A percentile compares a stretch with the other conserved stretches of the same genome.
Conservation (phyloP, 2,329 filamentous ascomycete species). For the Sclerotinia subarctica region DNA sequence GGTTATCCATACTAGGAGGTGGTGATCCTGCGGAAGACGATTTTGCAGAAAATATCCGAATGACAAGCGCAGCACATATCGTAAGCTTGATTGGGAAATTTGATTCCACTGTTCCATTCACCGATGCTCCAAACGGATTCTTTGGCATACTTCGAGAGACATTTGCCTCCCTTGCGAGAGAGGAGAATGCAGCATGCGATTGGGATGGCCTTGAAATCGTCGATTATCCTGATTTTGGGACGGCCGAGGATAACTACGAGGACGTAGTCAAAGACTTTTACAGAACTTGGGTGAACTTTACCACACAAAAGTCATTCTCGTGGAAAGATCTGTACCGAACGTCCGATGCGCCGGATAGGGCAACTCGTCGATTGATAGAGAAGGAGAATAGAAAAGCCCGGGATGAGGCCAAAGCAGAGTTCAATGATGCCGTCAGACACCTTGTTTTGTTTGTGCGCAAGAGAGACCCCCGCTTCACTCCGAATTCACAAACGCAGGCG, state of each 20-base stretch:
- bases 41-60: constrained; percentile 65
- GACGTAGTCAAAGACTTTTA: constrained; percentile 78
- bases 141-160: constrained; percentile 74
- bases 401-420: constrained; percentile 79
- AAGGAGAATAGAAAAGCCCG: constrained; percentile 87
- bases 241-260: constrained; percentile 72
- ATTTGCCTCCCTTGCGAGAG: constrained; percentile 75
- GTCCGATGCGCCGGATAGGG: constrained; percentile 82
- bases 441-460: constrained; percentile 87
- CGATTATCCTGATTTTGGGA: constrained; percentile 81
- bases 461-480: constrained; percentile 79
- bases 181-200: constrained; percentile 73
- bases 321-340: constrained; percentile 87
- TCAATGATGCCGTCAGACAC: constrained; percentile 87
- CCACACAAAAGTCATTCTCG: constrained; percentile 78
- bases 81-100: constrained; percentile 76
- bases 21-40: constrained; percentile 44
- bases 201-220: constrained; percentile 59
- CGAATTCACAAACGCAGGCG: constrained; percentile 72
- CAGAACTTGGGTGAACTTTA: constrained; percentile 72
- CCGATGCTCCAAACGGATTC: constrained; percentile 78
- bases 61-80: constrained; percentile 80
- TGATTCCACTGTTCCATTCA: constrained; percentile 72
- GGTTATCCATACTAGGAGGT: constrained; percentile 70
- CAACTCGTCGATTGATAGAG: constrained; percentile 80